Evolutionary conservation across 179 eudicot genomes (phyloP).

Genomic region (Drosera spatulata): DNA sequence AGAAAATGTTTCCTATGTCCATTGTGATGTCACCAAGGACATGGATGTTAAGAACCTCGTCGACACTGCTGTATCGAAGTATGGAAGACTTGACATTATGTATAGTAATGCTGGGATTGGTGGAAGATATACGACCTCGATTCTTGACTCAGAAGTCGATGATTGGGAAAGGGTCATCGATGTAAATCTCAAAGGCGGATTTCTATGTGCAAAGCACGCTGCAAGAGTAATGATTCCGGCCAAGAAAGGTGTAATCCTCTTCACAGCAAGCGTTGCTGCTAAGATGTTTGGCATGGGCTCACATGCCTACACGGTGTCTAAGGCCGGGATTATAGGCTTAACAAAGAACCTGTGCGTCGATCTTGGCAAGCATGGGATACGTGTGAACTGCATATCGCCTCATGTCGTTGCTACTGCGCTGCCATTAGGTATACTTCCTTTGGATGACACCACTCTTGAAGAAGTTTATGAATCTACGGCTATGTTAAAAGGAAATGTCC

Average conservation of each 20-base stretch:
- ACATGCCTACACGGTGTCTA: slow-evolving; percentile 5
- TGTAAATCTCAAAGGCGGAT: slow-evolving; percentile 13
- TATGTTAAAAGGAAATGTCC: slow-evolving; percentile 7
- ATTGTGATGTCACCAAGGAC: not conserved
- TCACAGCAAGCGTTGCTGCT: slow-evolving; percentile 7
- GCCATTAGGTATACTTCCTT: not conserved
- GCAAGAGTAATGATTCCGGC: slow-evolving; percentile 9
- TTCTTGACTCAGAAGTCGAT: slow-evolving; percentile 4
- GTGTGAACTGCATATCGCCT: slow-evolving; percentile 16
- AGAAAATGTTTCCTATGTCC: slow-evolving; percentile 11
- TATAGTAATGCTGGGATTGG: slow-evolving; percentile 26
- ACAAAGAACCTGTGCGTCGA: slow-evolving; percentile 9
- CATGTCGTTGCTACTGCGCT: slow-evolving; percentile 5
- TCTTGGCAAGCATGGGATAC: slow-evolving; percentile 12
- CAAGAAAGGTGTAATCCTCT: slow-evolving; percentile 7
- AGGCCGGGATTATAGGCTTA: slow-evolving; percentile 7
- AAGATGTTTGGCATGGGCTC: not conserved
- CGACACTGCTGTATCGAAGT: slow-evolving; percentile 12
- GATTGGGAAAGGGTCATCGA: slow-evolving; percentile 8
- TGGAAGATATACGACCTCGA: not conserved
- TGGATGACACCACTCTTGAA: not conserved
- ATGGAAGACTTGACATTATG: slow-evolving; percentile 24
- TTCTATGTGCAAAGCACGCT: slow-evolving; percentile 17
- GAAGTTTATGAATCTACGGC: slow-evolving; percentile 2
- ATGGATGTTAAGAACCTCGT: slow-evolving; percentile 16